Evolutionary conservation across 805 yeast genomes (phyloP).

Genomic region (Schwanniomyces pseudopolymorphus): DNA sequence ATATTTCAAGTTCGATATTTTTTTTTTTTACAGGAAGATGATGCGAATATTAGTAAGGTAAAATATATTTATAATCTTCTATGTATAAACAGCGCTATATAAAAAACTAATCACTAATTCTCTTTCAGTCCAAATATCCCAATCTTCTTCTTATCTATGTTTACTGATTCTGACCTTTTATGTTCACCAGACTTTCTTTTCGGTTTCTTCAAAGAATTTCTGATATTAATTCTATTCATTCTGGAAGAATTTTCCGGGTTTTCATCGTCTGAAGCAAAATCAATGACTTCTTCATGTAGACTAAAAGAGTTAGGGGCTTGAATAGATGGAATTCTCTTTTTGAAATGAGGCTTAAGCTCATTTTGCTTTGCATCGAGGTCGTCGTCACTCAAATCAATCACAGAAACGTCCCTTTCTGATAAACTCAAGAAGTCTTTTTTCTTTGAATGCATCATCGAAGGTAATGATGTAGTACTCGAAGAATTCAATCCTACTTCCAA

Average conservation of each 20-base stretch:
- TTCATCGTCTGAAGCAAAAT: conserved; percentile 48
- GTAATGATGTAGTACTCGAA: conserved; percentile 17
- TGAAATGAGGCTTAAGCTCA: conserved; percentile 26
- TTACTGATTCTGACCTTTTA: conserved; percentile 25
- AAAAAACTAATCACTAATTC: not conserved
- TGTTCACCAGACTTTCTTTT: conserved; percentile 32
- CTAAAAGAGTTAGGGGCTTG: conserved; percentile 28
- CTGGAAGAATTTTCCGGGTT: conserved; percentile 32
- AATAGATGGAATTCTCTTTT: conserved; percentile 29
- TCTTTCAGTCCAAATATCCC: not conserved
- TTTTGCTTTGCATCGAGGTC: conserved; percentile 5
- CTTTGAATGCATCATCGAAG: conserved; percentile 16
- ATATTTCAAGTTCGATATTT: not conserved
- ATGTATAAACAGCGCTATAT: not conserved
- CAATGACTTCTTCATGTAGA: conserved; percentile 44
- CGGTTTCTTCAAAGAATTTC: conserved; percentile 35
- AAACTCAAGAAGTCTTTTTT: not conserved
- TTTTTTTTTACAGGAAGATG: conserved; percentile 1
- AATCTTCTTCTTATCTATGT: conserved; percentile 14
- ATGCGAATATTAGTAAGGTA: not conserved
- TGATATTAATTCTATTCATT: conserved; percentile 41
- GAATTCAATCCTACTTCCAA: conserved; percentile 34
- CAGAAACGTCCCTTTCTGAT: conserved; percentile 4
- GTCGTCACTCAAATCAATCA: conserved; percentile 24
- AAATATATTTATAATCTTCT: no score